A percentile compares a stretch with the other conserved stretches of the same genome.
These are phyloP conservation scores for Bacterosira constricta DNA, from an alignment of 108 stramenopile species.

Conservation along the genomic window DNA sequence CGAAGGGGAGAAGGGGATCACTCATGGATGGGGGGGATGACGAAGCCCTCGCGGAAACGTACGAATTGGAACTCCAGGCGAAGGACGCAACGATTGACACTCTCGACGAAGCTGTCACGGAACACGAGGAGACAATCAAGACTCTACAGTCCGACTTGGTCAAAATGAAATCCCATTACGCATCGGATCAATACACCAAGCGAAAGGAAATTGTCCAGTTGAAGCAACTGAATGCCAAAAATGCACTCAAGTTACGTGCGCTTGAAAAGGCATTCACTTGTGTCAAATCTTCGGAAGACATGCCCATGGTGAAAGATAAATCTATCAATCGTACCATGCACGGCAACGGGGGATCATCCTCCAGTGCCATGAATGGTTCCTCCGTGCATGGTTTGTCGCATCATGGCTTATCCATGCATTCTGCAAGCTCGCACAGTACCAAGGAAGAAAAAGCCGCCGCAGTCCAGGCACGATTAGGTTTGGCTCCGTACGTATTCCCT, in stretches of 20 bases:
- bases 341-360: too few relatives aligned
- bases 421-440: neutral
- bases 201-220: conserved; percentile 55
- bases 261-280: conserved; percentile 56
- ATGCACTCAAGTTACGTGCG: conserved; percentile 53
- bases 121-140: conserved; percentile 48
- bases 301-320: neutral
- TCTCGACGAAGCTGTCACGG: conserved; percentile 39
- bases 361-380: neutral
- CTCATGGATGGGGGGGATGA: neutral
- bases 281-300: conserved; percentile 17
- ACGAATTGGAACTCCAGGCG: conserved; percentile 22
- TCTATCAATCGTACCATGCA: neutral
- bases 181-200: conserved; percentile 57
- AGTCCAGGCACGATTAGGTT: conserved; percentile 17
- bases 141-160: conserved; percentile 59
- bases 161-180: conserved; percentile 51
- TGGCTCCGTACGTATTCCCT: conserved; percentile 11
- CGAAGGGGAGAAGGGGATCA: too few relatives aligned
- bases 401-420: conserved; percentile 7
- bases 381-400: neutral
- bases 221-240: conserved; percentile 52
- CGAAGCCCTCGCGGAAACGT: conserved; percentile 5
- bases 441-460: conserved; percentile 15
- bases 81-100: conserved; percentile 30